Conservation (phyloP, 2,329 filamentous ascomycete genomes). For the Calonectria pseudoreteaudii region DNA sequence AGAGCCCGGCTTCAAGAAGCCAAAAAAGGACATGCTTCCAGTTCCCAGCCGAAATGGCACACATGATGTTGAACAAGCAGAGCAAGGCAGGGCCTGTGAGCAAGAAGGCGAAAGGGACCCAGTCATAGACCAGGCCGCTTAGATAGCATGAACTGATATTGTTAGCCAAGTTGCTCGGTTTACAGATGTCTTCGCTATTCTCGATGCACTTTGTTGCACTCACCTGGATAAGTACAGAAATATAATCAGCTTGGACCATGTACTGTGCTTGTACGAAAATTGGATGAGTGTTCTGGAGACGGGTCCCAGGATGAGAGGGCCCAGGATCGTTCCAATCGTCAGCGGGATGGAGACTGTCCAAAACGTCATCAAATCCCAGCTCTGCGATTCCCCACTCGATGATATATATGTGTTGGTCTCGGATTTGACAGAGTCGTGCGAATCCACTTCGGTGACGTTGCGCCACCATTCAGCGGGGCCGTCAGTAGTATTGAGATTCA, state of each 20-base stretch:
- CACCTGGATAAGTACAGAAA: background rate
- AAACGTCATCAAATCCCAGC: background rate
- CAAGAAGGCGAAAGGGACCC: background rate
- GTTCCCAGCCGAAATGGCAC: background rate
- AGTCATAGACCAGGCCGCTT: background rate
- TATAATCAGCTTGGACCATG: background rate
- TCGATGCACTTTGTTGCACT: background rate
- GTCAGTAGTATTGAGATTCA: background rate
- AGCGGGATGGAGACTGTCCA: background rate
- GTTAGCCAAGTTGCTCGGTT: background rate
- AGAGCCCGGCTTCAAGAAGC: background rate
- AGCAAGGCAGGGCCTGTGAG: background rate
- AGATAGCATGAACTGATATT: background rate
- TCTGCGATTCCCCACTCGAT: background rate
- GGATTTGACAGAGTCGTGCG: background rate
- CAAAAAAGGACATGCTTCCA: background rate
- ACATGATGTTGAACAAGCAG: background rate
- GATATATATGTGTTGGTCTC: background rate
- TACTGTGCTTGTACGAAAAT: background rate
- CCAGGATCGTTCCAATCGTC: background rate
- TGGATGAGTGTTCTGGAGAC: background rate
- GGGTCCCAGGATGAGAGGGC: background rate
- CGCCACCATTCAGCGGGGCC: background rate
- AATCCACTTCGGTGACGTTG: background rate
- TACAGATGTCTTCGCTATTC: background rate